phyloP scores from a whole-genome alignment of 768 basidiomycete genomes.

The Boletellus ananas region DNA sequence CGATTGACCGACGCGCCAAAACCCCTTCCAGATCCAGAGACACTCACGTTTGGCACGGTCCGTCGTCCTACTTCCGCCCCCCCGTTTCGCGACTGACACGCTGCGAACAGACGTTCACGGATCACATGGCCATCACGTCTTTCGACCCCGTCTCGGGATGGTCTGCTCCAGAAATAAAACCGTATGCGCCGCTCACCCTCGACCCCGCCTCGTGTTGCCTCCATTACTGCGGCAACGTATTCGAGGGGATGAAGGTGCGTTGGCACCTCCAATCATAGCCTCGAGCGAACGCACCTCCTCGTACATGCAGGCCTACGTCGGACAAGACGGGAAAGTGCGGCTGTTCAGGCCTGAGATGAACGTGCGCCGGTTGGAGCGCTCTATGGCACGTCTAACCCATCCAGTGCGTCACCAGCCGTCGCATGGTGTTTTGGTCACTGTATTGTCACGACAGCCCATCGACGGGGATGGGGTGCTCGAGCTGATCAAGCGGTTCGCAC shows the following conservation, averaged over 20 bases:
- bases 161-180: conserved; percentile 69
- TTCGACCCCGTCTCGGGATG: conserved; percentile 64
- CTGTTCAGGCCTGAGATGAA: conserved; percentile 84
- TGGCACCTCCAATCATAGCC: neutral
- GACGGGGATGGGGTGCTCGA: conserved; percentile 44
- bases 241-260: conserved; percentile 66
- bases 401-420: conserved; percentile 44
- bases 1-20: conserved; percentile 46
- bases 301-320: conserved; percentile 55
- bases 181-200: conserved; percentile 56
- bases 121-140: conserved; percentile 74
- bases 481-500: conserved; percentile 63
- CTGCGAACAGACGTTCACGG: conserved; percentile 49
- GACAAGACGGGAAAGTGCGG: conserved; percentile 65
- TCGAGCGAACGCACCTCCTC: neutral
- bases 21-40: conserved; percentile 44
- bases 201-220: conserved; percentile 55
- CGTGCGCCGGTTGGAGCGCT: conserved; percentile 75
- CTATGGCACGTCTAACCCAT: conserved; percentile 66
- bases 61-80: conserved; percentile 10
- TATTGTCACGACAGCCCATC: conserved; percentile 31
- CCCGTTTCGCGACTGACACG: too few relatives aligned
- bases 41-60: conserved; percentile 57
- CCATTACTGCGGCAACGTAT: conserved; percentile 58
- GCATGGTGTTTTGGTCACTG: fast-evolving